Percentiles rank a stretch among this genome's conserved stretches.
These are phyloP conservation scores for Dioscorea dumetorum DNA, from an alignment of 106 monocot genomes.

Conservation along the genomic window DNA sequence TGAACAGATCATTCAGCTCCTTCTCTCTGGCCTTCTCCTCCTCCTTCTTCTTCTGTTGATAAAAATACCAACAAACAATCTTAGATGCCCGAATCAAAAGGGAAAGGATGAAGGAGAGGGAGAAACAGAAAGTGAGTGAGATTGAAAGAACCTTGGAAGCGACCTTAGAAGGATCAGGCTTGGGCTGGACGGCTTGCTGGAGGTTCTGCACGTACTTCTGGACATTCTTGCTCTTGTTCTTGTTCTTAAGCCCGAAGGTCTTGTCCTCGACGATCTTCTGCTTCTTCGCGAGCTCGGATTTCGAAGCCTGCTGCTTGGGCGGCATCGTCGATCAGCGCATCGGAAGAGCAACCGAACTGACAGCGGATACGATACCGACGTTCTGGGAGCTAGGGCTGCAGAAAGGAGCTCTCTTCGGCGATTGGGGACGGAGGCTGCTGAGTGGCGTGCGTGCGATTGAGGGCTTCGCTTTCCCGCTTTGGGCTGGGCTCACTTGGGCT, in stretches of 20 bases:
- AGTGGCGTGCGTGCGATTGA: too few relatives aligned
- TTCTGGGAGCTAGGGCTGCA: too few relatives aligned
- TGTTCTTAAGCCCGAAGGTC: conserved; percentile 98
- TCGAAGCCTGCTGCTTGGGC: conserved; percentile 43
- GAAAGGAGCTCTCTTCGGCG: too few relatives aligned
- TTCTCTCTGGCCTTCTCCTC: conserved; percentile 94
- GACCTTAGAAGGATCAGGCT: conserved; percentile 69
- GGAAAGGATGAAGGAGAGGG: too few relatives aligned
- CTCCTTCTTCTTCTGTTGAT: conserved; percentile 87
- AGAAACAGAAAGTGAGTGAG: too few relatives aligned
- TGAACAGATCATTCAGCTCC: conserved; percentile 95
- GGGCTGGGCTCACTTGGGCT: too few relatives aligned
- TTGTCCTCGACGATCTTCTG: conserved; percentile 98
- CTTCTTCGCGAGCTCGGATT: conserved; percentile 91
- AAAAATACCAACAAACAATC: too few relatives aligned
- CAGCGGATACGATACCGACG: too few relatives aligned
- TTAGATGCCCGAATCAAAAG: too few relatives aligned
- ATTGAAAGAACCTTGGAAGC: conserved; percentile 51
- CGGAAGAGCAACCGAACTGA: not conserved
- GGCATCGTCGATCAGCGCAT: conserved; percentile 4
- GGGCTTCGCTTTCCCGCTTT: too few relatives aligned
- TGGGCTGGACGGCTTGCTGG: conserved; percentile 72
- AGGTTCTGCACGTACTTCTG: conserved; percentile 96
- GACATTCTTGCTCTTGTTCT: conserved; percentile 97
- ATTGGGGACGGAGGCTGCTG: too few relatives aligned